These are phyloP conservation scores for Leccinum olivaceopallidum DNA, from an alignment of 768 basidiomycete species.

Conservation along the genomic window DNA sequence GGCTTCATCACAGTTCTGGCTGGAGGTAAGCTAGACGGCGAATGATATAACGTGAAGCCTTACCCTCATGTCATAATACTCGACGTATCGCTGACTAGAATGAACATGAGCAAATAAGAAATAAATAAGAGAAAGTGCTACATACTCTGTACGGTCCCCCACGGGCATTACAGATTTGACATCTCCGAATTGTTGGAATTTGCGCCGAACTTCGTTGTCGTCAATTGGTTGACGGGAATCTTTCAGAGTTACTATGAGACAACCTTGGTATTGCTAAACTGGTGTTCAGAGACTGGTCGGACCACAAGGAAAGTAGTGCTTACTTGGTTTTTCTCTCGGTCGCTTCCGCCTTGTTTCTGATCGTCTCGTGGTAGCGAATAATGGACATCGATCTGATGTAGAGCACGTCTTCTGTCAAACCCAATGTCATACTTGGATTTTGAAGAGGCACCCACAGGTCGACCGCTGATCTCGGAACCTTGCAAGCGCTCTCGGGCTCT, in stretches of 20 bases:
- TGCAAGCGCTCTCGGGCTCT: slow-evolving; percentile 89
- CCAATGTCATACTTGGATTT: neutral
- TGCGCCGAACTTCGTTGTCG: slow-evolving; percentile 81
- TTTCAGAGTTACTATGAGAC: slow-evolving; percentile 74
- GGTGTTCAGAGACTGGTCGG: slow-evolving; percentile 10
- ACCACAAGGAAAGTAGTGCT: slow-evolving; percentile 7
- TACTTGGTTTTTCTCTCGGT: slow-evolving; percentile 83
- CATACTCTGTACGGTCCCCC: slow-evolving; percentile 63
- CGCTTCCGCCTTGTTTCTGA: slow-evolving; percentile 54
- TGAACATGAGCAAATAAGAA: slow-evolving; percentile 7
- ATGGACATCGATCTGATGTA: slow-evolving; percentile 90
- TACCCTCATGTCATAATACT: slow-evolving; percentile 89
- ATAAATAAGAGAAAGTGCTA: neutral
- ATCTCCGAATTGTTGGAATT: slow-evolving; percentile 89
- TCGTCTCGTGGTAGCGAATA: slow-evolving; percentile 94
- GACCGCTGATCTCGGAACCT: slow-evolving; percentile 81
- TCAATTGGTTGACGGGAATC: slow-evolving; percentile 74
- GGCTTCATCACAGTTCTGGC: slow-evolving; percentile 74
- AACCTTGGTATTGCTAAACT: slow-evolving; percentile 75
- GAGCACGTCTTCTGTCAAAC: slow-evolving; percentile 6
- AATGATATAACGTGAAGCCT: slow-evolving; percentile 22
- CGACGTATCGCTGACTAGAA: slow-evolving; percentile 83
- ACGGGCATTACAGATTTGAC: slow-evolving; percentile 77
- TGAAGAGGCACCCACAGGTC: slow-evolving; percentile 71
- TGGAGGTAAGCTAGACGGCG: slow-evolving; percentile 9